Conservation (phyloP, 2,329 filamentous ascomycete species). For the Epichloe elymi region DNA sequence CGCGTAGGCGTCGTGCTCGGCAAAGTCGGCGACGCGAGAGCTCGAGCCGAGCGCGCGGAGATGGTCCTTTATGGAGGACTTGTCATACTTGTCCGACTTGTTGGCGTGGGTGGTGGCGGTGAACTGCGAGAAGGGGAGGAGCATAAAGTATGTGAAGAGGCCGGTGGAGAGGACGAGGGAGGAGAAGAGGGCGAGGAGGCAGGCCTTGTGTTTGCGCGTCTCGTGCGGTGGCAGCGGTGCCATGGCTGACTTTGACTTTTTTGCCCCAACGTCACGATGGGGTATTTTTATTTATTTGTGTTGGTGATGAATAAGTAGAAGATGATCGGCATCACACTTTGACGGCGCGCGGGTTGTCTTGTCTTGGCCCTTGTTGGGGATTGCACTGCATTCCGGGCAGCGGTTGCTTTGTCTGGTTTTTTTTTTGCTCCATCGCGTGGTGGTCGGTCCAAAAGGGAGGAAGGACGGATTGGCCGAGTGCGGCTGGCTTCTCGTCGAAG, state of each 20-base stretch:
- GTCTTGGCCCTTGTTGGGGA: too few species aligned
- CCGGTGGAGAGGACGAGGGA: constrained; percentile 1
- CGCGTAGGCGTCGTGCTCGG: neutral
- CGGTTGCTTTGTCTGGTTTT: too few species aligned
- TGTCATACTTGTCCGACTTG: neutral
- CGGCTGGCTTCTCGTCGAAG: too few species aligned
- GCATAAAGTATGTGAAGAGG: constrained; percentile 6
- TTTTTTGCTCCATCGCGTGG: too few species aligned
- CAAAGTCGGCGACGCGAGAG: neutral
- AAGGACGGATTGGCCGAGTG: too few species aligned
- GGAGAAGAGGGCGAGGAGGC: constrained; percentile 4
- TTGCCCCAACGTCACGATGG: too few species aligned
- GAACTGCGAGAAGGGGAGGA: constrained; percentile 6
- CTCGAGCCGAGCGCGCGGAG: neutral
- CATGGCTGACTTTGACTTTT: neutral
- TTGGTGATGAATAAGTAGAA: neutral
- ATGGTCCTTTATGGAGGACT: neutral
- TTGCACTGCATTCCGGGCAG: too few species aligned
- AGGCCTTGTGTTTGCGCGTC: constrained; percentile 1
- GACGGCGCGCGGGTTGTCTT: too few species aligned
- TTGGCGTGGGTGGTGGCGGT: neutral
- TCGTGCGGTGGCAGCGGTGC: constrained; percentile 2
- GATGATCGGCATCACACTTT: too few species aligned
- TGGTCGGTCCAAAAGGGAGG: too few species aligned
- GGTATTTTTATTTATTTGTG: neutral